A percentile compares a stretch with the other conserved stretches of the same genome.
phyloP scores from a whole-genome alignment of 305 asterid genomes.

The Fraxinus platypoda region DNA sequence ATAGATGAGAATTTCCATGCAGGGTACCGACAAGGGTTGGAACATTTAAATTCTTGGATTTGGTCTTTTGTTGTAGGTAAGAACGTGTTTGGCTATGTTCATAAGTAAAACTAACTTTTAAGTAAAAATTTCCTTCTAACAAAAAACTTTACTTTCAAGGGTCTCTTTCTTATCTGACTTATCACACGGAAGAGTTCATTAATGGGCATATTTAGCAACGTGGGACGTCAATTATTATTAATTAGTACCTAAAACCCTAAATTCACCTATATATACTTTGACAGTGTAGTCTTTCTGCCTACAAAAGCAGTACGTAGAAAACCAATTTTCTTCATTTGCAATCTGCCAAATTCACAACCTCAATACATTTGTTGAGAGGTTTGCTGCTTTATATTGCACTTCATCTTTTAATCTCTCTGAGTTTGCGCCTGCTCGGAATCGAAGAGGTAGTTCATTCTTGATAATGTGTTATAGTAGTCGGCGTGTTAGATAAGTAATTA shows the following conservation, averaged over 20 bases:
- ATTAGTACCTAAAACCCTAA: neutral
- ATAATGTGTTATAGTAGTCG: neutral
- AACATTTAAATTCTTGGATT: neutral
- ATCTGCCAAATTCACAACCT: neutral
- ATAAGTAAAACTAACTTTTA: neutral
- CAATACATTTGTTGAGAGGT: neutral
- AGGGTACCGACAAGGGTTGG: neutral
- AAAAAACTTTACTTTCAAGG: neutral
- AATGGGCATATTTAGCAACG: neutral
- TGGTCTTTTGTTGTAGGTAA: neutral
- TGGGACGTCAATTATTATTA: neutral
- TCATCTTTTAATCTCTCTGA: neutral
- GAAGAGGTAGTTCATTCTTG: neutral
- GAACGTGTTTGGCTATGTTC: neutral
- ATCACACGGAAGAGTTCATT: neutral
- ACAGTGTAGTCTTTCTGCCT: neutral
- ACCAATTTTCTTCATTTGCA: neutral
- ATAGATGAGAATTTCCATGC: neutral
- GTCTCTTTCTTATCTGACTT: neutral
- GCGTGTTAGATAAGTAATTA: neutral
- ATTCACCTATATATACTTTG: neutral
- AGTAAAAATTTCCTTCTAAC: neutral
- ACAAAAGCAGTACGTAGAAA: neutral
- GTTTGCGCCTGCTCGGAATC: neutral
- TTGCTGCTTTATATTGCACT: neutral